phyloP scores from a whole-genome alignment of 768 basidiomycete species.

The Pleurotus citrinopileatus region DNA sequence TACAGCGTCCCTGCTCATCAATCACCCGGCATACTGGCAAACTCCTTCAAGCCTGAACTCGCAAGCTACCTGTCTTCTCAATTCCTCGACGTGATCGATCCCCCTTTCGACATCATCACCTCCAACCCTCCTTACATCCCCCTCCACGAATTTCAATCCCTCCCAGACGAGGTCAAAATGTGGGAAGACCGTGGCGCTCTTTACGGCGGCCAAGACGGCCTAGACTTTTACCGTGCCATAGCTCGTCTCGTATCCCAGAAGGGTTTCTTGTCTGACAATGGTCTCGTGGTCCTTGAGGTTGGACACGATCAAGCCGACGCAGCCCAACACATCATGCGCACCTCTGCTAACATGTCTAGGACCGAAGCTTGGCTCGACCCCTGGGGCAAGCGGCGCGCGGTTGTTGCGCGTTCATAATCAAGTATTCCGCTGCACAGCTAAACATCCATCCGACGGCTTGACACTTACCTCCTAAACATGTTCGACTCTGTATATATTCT shows the following conservation, averaged over 20 bases:
- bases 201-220: slow-evolving; percentile 56
- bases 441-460: neutral
- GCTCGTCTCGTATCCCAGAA: slow-evolving; percentile 51
- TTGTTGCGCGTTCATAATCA: slow-evolving; percentile 47
- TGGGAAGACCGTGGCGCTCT: slow-evolving; percentile 85
- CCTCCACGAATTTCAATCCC: slow-evolving; percentile 51
- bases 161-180: slow-evolving; percentile 67
- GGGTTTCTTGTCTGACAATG: slow-evolving; percentile 50
- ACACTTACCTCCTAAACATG: neutral
- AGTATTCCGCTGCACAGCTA: no score
- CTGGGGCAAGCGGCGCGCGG: slow-evolving; percentile 73
- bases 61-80: slow-evolving; percentile 43
- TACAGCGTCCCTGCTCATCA: slow-evolving; percentile 33
- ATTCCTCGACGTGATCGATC: slow-evolving; percentile 35
- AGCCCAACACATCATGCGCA: slow-evolving; percentile 57
- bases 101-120: slow-evolving; percentile 75
- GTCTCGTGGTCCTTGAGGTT: slow-evolving; percentile 74
- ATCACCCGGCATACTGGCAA: slow-evolving; percentile 22
- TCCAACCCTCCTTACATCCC: slow-evolving; percentile 90
- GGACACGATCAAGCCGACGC: slow-evolving; percentile 67
- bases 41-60: slow-evolving; percentile 37
- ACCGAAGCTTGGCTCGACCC: slow-evolving; percentile 79
- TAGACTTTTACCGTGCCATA: slow-evolving; percentile 73
- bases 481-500: no score
- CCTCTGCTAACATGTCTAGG: slow-evolving; percentile 39